phyloP scores from a whole-genome alignment of 2,329 filamentous ascomycete genomes.

The Epichloe amarillans region DNA sequence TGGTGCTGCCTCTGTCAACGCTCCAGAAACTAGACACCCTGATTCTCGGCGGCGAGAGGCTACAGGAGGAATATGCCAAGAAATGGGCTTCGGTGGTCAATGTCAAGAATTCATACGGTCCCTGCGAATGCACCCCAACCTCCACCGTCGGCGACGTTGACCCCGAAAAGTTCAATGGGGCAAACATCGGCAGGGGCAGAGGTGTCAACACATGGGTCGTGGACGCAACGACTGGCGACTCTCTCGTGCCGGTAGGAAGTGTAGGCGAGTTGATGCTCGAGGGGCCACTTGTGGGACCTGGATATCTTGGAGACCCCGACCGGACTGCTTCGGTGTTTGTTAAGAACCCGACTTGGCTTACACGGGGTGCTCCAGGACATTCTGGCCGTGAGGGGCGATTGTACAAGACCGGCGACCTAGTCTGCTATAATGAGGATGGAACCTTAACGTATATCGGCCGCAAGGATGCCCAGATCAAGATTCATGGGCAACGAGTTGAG shows the following conservation, averaged over 20 bases:
- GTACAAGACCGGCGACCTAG: conserved; percentile 24
- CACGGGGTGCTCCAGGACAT: conserved; percentile 7
- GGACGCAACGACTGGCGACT: conserved; percentile 1
- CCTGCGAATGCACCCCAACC: conserved; percentile 2
- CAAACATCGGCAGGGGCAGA: conserved; percentile 8
- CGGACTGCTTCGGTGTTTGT: conserved; percentile 7
- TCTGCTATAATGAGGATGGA: conserved; percentile 18
- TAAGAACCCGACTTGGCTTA: conserved; percentile 21
- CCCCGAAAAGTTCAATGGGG: conserved; percentile 11
- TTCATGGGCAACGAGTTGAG: conserved; percentile 35
- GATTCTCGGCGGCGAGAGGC: conserved; percentile 2
- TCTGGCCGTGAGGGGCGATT: conserved; percentile 9
- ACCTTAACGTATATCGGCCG: conserved; percentile 29
- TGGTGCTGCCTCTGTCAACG: neutral
- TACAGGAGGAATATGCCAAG: neutral
- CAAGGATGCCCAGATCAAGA: conserved; percentile 40
- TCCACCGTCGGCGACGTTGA: conserved; percentile 8
- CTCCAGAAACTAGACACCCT: conserved; percentile 1
- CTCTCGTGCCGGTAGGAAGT: conserved; percentile 5
- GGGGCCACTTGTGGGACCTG: conserved; percentile 8
- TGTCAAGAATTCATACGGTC: conserved; percentile 3
- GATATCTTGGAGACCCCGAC: conserved; percentile 7
- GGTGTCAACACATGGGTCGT: conserved; percentile 7
- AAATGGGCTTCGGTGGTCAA: conserved; percentile 2
- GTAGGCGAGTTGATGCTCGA: conserved; percentile 8